Percentiles rank a stretch among this genome's conserved stretches.
phyloP scores from a whole-genome alignment of 192 early-diverging fungal genomes.

The Dissophora globulifera region DNA sequence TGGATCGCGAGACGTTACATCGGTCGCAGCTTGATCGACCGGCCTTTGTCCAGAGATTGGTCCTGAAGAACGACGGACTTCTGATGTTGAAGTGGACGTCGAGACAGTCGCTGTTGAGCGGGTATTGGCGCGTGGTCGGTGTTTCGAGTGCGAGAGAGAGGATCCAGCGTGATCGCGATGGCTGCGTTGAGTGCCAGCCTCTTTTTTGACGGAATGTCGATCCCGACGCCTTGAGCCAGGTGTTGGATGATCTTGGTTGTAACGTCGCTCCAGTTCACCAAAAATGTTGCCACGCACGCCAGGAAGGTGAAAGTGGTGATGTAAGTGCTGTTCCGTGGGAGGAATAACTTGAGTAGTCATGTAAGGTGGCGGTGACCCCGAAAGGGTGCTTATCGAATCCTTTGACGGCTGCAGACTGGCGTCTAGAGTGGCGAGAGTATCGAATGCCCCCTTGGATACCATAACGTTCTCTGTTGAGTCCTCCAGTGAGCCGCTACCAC shows the following conservation, averaged over 20 bases:
- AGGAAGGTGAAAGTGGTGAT: slow-evolving; percentile 46
- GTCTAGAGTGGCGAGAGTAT: slow-evolving; percentile 1
- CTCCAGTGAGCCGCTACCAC: slow-evolving; percentile 10
- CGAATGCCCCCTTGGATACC: slow-evolving; percentile 6
- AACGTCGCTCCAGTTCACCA: slow-evolving; percentile 41
- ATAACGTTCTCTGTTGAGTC: not conserved
- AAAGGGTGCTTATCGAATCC: not conserved
- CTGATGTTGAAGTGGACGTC: slow-evolving; percentile 49
- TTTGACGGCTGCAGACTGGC: not conserved
- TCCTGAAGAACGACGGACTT: slow-evolving; percentile 9
- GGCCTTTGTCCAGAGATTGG: not conserved
- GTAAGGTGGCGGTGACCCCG: slow-evolving; percentile 40
- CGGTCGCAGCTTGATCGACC: not conserved
- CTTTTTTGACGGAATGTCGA: slow-evolving; percentile 21
- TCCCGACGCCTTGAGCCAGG: not conserved
- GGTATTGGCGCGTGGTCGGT: not conserved
- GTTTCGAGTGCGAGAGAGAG: slow-evolving; percentile 6
- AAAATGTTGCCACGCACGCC: slow-evolving; percentile 50
- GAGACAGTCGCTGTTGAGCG: slow-evolving; percentile 20
- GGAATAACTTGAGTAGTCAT: slow-evolving; percentile 20
- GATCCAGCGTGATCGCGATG: not conserved
- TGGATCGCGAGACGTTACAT: not conserved
- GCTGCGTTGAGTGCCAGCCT: slow-evolving; percentile 6
- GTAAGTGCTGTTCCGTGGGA: slow-evolving; percentile 30
- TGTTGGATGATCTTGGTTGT: slow-evolving; percentile 17